Percentiles rank a stretch among this genome's conserved stretches.
These are phyloP conservation scores for Teratosphaeria pseudoeucalypti DNA, from an alignment of 2,329 filamentous ascomycete genomes.

Conservation along the genomic window DNA sequence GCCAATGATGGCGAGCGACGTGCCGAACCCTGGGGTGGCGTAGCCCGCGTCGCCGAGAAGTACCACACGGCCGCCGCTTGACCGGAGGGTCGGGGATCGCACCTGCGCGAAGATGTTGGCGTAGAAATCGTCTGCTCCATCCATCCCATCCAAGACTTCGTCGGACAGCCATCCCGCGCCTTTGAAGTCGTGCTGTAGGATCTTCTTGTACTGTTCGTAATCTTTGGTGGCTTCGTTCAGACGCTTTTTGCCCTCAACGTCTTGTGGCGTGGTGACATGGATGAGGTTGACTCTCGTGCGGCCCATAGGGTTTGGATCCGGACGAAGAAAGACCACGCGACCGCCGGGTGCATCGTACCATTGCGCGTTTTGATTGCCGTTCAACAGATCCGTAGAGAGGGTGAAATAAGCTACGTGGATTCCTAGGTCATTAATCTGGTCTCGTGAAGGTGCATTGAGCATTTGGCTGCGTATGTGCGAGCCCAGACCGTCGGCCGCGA, in stretches of 20 bases:
- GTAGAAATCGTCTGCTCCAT: conserved; percentile 19
- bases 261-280: conserved; percentile 7
- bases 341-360: conserved; percentile 15
- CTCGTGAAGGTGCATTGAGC: conserved; percentile 11
- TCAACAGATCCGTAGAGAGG: conserved; percentile 24
- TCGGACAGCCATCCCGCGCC: conserved; percentile 23
- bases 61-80: conserved; percentile 19
- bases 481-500: conserved; percentile 16
- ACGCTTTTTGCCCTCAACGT: conserved; percentile 16
- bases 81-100: conserved; percentile 23
- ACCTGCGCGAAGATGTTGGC: conserved; percentile 18
- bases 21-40: conserved; percentile 14
- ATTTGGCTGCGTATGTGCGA: conserved; percentile 11
- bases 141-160: conserved; percentile 29
- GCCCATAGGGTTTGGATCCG: conserved; percentile 11
- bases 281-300: conserved; percentile 11
- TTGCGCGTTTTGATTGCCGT: conserved; percentile 3
- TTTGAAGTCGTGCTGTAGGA: conserved; percentile 15
- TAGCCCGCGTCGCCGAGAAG: conserved; percentile 19
- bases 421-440: conserved; percentile 16
- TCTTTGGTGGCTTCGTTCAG: conserved; percentile 17
- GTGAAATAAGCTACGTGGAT: conserved; percentile 33
- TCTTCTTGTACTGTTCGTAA: conserved; percentile 11
- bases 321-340: conserved; percentile 14
- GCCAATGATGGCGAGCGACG: conserved; percentile 15